phyloP scores from a whole-genome alignment of 768 basidiomycete genomes.

The Tremella fuciformis region DNA sequence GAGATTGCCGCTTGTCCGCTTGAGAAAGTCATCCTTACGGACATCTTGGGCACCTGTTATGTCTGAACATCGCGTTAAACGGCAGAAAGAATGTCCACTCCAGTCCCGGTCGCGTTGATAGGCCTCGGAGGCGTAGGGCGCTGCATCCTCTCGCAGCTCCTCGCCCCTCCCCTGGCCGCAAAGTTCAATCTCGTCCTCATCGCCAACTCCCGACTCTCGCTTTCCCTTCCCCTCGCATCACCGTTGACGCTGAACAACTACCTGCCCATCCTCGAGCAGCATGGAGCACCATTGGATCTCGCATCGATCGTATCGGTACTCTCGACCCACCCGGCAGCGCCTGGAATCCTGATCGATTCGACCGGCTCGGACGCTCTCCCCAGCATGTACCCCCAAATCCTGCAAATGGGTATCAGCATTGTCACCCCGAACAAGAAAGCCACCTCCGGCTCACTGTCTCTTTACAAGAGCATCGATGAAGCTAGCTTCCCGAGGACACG shows the following conservation, averaged over 20 bases:
- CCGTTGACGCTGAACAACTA: conserved; percentile 39
- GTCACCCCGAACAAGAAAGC: conserved; percentile 99
- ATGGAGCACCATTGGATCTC: conserved; percentile 58
- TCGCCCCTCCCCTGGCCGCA: conserved; percentile 59
- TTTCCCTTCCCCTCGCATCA: conserved; percentile 40
- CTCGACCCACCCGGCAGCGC: conserved; percentile 51
- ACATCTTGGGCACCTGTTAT: too few relatives aligned
- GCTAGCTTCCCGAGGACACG: conserved; percentile 63
- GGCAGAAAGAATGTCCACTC: conserved; percentile 18
- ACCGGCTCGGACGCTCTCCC: conserved; percentile 84
- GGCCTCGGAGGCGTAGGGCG: conserved; percentile 91
- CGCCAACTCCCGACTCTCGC: conserved; percentile 53
- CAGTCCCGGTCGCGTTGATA: conserved; percentile 67
- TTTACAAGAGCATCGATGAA: conserved; percentile 68
- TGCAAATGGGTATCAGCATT: conserved; percentile 74
- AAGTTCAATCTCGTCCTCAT: conserved; percentile 53
- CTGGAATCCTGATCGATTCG: conserved; percentile 78
- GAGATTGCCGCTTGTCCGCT: too few relatives aligned
- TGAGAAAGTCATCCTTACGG: too few relatives aligned
- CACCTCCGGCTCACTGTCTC: conserved; percentile 66
- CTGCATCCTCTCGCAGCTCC: conserved; percentile 78
- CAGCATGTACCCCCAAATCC: conserved; percentile 71
- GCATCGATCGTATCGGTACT: conserved; percentile 57
- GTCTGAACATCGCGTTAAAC: neutral
- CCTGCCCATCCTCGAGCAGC: conserved; percentile 46